Evolutionary conservation across 768 basidiomycete species (phyloP).

Genomic region (Suillus decipiens): DNA sequence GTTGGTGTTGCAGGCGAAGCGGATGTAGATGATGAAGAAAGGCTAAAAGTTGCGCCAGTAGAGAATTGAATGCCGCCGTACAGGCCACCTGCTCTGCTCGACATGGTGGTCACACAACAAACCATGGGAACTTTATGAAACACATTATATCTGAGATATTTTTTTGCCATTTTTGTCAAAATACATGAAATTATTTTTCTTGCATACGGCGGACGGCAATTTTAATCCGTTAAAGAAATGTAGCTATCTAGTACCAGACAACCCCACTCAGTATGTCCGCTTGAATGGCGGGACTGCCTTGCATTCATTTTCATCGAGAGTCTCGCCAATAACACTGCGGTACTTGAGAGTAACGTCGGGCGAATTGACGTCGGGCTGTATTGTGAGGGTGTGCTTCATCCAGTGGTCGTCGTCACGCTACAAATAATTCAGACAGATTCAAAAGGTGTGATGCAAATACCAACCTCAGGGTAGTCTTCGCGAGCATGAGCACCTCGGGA

Average conservation of each 20-base stretch:
- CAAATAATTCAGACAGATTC: slow-evolving; percentile 9
- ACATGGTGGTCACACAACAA: slow-evolving; percentile 48
- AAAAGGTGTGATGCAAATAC: slow-evolving; percentile 21
- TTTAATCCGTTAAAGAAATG: neutral
- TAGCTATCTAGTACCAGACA: neutral
- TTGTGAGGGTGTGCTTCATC: slow-evolving; percentile 97
- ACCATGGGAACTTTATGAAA: slow-evolving; percentile 3
- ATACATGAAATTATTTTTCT: neutral
- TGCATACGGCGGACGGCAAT: neutral
- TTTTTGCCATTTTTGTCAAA: slow-evolving; percentile 1
- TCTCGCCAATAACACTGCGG: slow-evolving; percentile 80
- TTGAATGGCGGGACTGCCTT: slow-evolving; percentile 97
- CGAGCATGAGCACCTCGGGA: slow-evolving; percentile 98
- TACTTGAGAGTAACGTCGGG: slow-evolving; percentile 91
- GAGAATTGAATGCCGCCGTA: slow-evolving; percentile 90
- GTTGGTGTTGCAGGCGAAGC: slow-evolving; percentile 27
- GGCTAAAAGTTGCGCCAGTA: slow-evolving; percentile 56
- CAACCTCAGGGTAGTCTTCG: slow-evolving; percentile 93
- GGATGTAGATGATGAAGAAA: slow-evolving; percentile 43
- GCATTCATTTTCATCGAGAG: slow-evolving; percentile 96
- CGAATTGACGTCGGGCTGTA: slow-evolving; percentile 73
- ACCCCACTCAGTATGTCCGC: slow-evolving; percentile 72
- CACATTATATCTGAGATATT: neutral
- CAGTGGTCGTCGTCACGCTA: slow-evolving; percentile 91
- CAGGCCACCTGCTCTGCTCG: slow-evolving; percentile 78